A percentile compares a stretch with the other conserved stretches of the same genome.
Conservation (phyloP, 163 green algal genomes). For the Chlorella variabilis region DNA sequence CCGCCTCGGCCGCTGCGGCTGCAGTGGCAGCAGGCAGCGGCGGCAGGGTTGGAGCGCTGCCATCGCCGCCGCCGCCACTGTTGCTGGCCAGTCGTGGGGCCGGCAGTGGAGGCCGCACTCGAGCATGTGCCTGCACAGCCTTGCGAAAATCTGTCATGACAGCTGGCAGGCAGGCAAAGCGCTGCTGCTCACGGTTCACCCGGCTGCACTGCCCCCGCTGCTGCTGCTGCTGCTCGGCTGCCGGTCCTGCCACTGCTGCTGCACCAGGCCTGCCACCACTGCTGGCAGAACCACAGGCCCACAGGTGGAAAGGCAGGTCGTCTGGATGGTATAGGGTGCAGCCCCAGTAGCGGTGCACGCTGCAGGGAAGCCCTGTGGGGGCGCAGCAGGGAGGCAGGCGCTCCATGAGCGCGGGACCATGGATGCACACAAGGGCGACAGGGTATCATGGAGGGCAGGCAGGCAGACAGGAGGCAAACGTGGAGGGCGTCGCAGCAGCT, state of each 20-base stretch:
- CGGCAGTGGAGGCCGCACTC: constrained; percentile 10
- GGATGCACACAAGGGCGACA: no score
- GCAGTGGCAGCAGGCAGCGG: background rate
- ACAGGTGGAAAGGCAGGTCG: constrained; percentile 77
- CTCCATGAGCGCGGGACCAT: no score
- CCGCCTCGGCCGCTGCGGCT: background rate
- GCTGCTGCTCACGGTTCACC: background rate
- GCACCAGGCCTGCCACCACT: background rate
- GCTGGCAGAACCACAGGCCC: no score
- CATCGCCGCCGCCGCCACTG: background rate
- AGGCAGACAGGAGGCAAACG: no score
- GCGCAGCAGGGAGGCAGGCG: background rate
- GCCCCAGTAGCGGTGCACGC: constrained; percentile 83
- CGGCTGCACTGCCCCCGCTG: background rate
- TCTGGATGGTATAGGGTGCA: constrained; percentile 88
- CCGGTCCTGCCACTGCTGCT: background rate
- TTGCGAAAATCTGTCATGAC: constrained; percentile 28
- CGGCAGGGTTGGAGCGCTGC: background rate
- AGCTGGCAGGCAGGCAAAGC: background rate
- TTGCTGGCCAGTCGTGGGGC: background rate
- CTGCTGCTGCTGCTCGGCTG: background rate
- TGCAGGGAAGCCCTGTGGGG: constrained; percentile 35
- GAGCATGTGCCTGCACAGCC: constrained; percentile 4
- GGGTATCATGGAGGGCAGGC: no score
- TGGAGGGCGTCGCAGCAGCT: background rate